Base-by-base conservation (phyloP, 1,284 basidiomycete species). In the Paramarasmius palmivorus region DNA sequence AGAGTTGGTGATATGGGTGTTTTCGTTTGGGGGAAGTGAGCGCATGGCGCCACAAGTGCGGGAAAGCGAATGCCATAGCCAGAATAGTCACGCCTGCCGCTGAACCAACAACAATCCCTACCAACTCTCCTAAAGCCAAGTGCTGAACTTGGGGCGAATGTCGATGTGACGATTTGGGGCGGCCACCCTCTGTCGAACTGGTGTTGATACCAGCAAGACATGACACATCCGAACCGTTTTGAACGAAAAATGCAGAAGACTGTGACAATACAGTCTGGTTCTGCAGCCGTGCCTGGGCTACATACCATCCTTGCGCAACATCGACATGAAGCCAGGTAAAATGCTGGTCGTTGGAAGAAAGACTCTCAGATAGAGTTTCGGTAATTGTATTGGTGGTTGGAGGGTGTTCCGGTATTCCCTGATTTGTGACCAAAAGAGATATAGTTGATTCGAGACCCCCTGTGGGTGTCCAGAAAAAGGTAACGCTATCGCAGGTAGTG, bases 271-370 rank as follows among this genome's bases (percentile, higher is more conserved):
- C 25, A 20, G 34, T 46, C 6, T 41, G 76, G 0, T 19, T 14
- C 1, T 59, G 54, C 15, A 68, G 54, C 2, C 49, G 48, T 10
- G 69, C 75, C 35, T 50, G 53, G 32, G 71, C 57, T 26, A 55
- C 54, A 55, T 82, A 82, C 69, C 67, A 74, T 10, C 80, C 80
- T 53, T 71, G 61, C 0, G 73, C 60, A 35, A 80, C 62, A 52
- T 69, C 66, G 50, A 81, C 75, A 4, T 54, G 40, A 4, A 62
- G 15, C 74, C 76, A 73, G 2, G 57, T 64, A 58, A 64, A 73
- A 19, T 50, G 47, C 0, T 15, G 19, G 1, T 25, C 42, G 20
- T 36, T 17, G n/a, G 39, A 39, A 17, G 50, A 46, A 14, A 56
- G 34, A 19, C 39, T 48, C n/a, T 34, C 40, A 35, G 44, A 39